Percentiles rank a stretch among this genome's conserved stretches.
Conservation (phyloP, 768 basidiomycete species). For the Pleurotus tuoliensis region DNA sequence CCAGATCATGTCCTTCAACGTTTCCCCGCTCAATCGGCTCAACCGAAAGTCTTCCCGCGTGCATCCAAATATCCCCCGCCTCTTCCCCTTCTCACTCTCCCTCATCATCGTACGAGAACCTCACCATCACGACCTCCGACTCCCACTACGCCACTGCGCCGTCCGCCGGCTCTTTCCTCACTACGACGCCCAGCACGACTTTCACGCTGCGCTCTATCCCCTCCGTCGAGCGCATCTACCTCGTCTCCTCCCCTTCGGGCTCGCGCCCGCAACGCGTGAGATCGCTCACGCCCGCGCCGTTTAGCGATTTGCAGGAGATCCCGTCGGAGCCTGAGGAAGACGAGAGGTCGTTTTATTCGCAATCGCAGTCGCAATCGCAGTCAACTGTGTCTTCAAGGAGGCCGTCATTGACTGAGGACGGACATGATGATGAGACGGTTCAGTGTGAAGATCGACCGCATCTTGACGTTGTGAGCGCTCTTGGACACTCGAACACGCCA, state of each 20-base stretch:
- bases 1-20: background rate
- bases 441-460: background rate
- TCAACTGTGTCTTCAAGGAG: background rate
- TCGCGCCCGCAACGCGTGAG: background rate
- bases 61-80: background rate
- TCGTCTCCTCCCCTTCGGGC: background rate
- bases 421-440: background rate
- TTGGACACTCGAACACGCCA: background rate
- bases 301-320: conserved; percentile 6
- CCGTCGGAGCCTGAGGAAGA: background rate
- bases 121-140: background rate
- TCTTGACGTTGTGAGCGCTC: background rate
- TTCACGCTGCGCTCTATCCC: conserved; percentile 1
- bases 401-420: background rate
- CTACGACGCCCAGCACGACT: background rate
- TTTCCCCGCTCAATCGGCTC: background rate
- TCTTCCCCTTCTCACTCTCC: background rate
- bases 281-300: background rate
- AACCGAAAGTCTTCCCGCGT: background rate
- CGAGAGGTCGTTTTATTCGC: background rate
- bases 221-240: conserved; percentile 1
- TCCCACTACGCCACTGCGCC: background rate
- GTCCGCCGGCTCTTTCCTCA: background rate
- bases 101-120: background rate
- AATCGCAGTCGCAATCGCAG: background rate